Evolutionary conservation across 2,329 filamentous ascomycete species (phyloP).

Genomic region (Huntiella abstrusa): DNA sequence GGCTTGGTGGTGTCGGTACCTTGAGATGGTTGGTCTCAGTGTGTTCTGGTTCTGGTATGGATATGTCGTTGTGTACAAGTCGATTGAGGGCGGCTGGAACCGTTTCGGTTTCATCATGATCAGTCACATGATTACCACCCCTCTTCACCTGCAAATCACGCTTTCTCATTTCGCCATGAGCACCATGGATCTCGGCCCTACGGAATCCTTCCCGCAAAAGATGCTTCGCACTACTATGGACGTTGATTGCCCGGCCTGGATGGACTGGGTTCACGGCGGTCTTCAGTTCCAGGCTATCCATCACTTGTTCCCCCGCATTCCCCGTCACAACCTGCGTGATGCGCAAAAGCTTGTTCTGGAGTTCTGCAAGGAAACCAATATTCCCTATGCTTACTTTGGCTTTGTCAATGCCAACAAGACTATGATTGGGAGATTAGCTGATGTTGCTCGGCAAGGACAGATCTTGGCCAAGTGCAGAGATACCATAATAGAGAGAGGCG

Average conservation of each 20-base stretch:
- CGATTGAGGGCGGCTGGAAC: conserved; percentile 48
- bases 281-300: conserved; percentile 82
- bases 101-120: conserved; percentile 60
- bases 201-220: conserved; percentile 75
- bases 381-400: conserved; percentile 71
- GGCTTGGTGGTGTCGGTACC: conserved; percentile 65
- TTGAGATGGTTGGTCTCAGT: conserved; percentile 57
- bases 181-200: conserved; percentile 63
- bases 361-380: conserved; percentile 64
- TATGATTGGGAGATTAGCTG: conserved; percentile 56
- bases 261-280: conserved; percentile 78
- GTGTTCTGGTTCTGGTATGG: conserved; percentile 83
- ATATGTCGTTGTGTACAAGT: conserved; percentile 58
- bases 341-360: conserved; percentile 59
- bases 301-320: conserved; percentile 67
- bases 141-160: conserved; percentile 77
- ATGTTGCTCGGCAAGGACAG: conserved; percentile 62
- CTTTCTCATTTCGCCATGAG: conserved; percentile 90
- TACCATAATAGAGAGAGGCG: conserved; percentile 10
- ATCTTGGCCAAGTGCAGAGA: conserved; percentile 58
- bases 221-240: conserved; percentile 92
- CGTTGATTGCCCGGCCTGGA: conserved; percentile 69
- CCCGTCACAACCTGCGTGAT: conserved; percentile 62
- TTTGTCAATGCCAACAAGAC: conserved; percentile 70
- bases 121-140: conserved; percentile 63